Evolutionary conservation across 371 early-diverging fungal genomes (phyloP).

Genomic region (Dipsacomyces acuminosporus): DNA sequence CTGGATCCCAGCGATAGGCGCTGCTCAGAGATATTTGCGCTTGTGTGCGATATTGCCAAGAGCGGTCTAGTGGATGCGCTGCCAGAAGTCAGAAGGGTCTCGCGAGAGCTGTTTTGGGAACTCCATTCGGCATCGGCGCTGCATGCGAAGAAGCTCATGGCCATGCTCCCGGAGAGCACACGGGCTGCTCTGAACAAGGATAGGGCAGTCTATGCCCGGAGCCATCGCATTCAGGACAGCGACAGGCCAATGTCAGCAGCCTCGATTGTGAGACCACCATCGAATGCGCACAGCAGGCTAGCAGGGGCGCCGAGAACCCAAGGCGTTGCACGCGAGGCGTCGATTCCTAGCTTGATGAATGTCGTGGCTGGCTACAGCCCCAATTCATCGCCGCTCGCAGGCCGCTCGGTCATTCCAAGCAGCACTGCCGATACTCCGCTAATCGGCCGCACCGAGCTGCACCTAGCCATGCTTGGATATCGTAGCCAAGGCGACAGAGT

Average conservation of each 20-base stretch:
- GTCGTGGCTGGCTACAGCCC: slow-evolving; percentile 7
- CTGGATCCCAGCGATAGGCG: slow-evolving; percentile 27
- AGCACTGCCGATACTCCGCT: too few relatives aligned
- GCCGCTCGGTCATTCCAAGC: too few relatives aligned
- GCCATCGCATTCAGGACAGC: not conserved
- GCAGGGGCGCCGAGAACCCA: not conserved
- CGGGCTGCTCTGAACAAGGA: slow-evolving; percentile 29
- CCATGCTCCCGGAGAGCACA: slow-evolving; percentile 14
- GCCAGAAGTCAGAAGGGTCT: slow-evolving; percentile 37
- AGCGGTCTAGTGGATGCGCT: slow-evolving; percentile 33
- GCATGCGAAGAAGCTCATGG: slow-evolving; percentile 18
- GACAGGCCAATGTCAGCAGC: slow-evolving; percentile 19
- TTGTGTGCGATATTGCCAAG: slow-evolving; percentile 10
- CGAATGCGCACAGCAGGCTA: not conserved
- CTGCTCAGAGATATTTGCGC: slow-evolving; percentile 12
- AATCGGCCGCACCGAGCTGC: too few relatives aligned
- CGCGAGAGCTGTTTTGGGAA: slow-evolving; percentile 46
- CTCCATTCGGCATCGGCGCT: slow-evolving; percentile 19
- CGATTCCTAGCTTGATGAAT: slow-evolving; percentile 22
- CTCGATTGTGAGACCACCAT: slow-evolving; percentile 6
- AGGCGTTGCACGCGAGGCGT: slow-evolving; percentile 12
- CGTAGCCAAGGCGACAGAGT: not conserved
- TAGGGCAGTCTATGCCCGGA: slow-evolving; percentile 17
- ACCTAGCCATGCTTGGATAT: too few relatives aligned
- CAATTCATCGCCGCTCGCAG: too few relatives aligned